These are phyloP conservation scores for Aspergillus quadrilineatus DNA, from an alignment of 2,329 filamentous ascomycete species.

Conservation along the genomic window DNA sequence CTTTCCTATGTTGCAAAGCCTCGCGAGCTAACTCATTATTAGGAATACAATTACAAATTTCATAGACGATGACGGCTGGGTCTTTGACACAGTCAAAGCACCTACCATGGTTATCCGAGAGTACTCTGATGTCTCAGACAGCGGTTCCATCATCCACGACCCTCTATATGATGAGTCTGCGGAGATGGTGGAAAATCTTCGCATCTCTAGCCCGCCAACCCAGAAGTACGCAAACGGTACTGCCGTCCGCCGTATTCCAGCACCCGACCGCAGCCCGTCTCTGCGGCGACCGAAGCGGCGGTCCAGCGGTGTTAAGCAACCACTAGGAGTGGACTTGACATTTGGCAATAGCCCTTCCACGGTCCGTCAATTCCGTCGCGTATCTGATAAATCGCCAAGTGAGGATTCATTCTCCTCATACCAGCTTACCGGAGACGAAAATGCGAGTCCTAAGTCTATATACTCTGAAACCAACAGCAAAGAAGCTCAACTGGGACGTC, in stretches of 20 bases:
- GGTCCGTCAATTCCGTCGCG: slow-evolving; percentile 84
- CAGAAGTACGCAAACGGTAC: slow-evolving; percentile 58
- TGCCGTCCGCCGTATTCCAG: slow-evolving; percentile 53
- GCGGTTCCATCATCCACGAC: slow-evolving; percentile 42
- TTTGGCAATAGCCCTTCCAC: slow-evolving; percentile 94
- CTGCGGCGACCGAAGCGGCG: slow-evolving; percentile 42
- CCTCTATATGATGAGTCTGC: slow-evolving; percentile 38
- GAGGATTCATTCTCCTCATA: slow-evolving; percentile 26
- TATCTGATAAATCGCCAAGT: slow-evolving; percentile 64
- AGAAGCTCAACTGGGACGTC: slow-evolving; percentile 77
- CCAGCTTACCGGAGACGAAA: slow-evolving; percentile 39
- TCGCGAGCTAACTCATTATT: slow-evolving; percentile 16
- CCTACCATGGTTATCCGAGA: slow-evolving; percentile 60
- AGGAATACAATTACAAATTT: slow-evolving; percentile 61
- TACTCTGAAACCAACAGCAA: slow-evolving; percentile 56
- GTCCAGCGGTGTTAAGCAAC: slow-evolving; percentile 64
- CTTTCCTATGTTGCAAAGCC: slow-evolving; percentile 13
- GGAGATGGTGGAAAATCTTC: slow-evolving; percentile 42
- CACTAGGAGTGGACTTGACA: slow-evolving; percentile 83
- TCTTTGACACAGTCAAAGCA: slow-evolving; percentile 88
- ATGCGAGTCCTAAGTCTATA: slow-evolving; percentile 37
- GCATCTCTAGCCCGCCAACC: slow-evolving; percentile 46
- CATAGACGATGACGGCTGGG: slow-evolving; percentile 80
- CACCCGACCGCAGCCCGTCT: slow-evolving; percentile 46
- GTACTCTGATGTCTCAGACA: slow-evolving; percentile 50